Conservation (phyloP, 306 rosid genomes). For the Prunus padus region DNA sequence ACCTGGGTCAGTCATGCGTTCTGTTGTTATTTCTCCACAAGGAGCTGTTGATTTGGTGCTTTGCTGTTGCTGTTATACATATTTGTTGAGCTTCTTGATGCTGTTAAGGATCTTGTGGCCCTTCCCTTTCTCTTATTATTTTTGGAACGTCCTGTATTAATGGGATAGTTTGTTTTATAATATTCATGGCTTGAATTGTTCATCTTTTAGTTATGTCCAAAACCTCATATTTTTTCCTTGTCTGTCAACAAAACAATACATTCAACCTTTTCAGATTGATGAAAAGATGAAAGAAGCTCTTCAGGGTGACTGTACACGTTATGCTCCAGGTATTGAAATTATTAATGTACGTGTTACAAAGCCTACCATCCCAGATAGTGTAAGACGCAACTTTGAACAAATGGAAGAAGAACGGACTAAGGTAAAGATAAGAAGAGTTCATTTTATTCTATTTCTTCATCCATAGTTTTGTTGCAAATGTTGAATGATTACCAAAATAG, state of each 20-base stretch:
- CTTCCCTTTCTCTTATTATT: background rate
- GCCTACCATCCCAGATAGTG: conserved; percentile 76
- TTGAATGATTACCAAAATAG: background rate
- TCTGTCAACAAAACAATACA: conserved; percentile 5
- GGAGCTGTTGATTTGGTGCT: background rate
- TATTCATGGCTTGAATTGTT: conserved; percentile 6
- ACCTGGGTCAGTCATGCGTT: conserved; percentile 4
- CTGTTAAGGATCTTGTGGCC: background rate
- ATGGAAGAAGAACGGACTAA: conserved; percentile 98
- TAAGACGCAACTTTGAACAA: conserved; percentile 72
- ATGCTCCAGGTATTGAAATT: conserved; percentile 94
- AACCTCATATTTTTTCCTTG: background rate
- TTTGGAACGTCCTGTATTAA: background rate
- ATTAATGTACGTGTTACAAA: conserved; percentile 85
- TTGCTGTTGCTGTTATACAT: background rate
- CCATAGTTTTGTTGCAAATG: background rate
- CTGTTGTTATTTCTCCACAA: background rate
- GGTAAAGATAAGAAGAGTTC: conserved; percentile 40
- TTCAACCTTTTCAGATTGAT: conserved; percentile 62
- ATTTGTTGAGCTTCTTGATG: background rate
- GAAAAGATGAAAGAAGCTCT: conserved; percentile 96
- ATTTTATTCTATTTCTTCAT: background rate
- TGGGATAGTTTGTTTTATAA: conserved; percentile 1
- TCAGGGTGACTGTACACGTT: conserved; percentile 85
- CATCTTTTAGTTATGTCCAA: background rate